Conservation (phyloP, 805 yeast genomes). For the Metschnikowia drakensbergensis region DNA sequence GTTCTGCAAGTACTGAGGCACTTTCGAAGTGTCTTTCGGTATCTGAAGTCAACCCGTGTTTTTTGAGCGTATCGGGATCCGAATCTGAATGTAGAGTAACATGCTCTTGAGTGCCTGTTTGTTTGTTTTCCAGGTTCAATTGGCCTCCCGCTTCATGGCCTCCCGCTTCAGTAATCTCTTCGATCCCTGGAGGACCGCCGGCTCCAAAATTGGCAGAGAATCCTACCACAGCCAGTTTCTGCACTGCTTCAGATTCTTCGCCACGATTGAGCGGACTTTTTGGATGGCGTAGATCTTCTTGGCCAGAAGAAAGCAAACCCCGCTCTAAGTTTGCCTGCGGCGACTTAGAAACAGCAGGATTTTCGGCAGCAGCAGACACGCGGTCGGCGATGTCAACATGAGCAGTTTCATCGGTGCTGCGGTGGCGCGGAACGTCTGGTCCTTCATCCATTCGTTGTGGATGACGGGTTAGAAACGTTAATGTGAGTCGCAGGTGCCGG, state of each 20-base stretch:
- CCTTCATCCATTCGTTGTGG: conserved; percentile 1
- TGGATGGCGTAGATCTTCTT: background rate
- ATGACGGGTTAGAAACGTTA: background rate
- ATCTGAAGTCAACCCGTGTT: too few relatives aligned
- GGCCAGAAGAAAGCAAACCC: background rate
- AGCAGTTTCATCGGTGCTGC: background rate
- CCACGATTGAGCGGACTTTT: too few relatives aligned
- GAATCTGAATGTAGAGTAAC: too few relatives aligned
- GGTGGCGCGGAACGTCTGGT: background rate
- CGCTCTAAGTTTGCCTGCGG: background rate
- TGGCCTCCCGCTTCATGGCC: too few relatives aligned
- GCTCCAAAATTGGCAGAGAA: background rate
- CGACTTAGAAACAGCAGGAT: background rate
- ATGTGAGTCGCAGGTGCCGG: background rate
- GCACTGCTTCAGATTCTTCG: background rate
- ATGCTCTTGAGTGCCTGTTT: background rate
- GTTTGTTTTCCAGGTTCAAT: background rate
- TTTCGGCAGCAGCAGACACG: background rate
- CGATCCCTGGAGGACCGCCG: too few relatives aligned
- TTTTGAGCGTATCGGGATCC: too few relatives aligned
- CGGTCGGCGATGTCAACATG: too few relatives aligned
- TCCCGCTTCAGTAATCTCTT: too few relatives aligned
- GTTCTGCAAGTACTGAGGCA: too few relatives aligned
- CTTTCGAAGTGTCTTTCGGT: background rate
- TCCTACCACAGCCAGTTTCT: background rate